Evolutionary conservation across 148 eudicot species (phyloP).

Genomic region (Nepenthes mirabilis): DNA sequence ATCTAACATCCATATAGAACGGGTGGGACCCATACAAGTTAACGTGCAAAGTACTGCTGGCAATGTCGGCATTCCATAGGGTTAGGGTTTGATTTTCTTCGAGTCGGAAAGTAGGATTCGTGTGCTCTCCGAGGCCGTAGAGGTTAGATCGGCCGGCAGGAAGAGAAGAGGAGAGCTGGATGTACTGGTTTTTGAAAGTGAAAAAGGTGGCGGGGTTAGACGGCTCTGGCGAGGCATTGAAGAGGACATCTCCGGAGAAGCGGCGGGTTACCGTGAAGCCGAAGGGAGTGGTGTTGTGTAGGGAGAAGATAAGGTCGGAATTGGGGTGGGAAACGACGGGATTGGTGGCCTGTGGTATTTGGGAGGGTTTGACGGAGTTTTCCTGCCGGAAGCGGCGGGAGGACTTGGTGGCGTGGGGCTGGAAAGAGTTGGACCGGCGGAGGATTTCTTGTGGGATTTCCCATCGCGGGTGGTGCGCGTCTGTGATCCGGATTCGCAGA

Average conservation of each 20-base stretch:
- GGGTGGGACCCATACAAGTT: slow-evolving; percentile 84
- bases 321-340: not conserved
- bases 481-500: slow-evolving; percentile 3
- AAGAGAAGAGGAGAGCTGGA: slow-evolving; percentile 58
- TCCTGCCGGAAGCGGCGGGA: not conserved
- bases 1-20: slow-evolving; percentile 40
- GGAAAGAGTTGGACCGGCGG: slow-evolving; percentile 8
- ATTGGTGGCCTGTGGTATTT: not conserved
- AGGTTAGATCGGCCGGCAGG: slow-evolving; percentile 39
- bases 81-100: slow-evolving; percentile 58
- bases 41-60: slow-evolving; percentile 25
- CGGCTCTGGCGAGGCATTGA: not conserved
- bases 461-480: not conserved
- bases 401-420: not conserved
- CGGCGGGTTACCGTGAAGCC: slow-evolving; percentile 47
- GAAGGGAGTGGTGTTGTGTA: slow-evolving; percentile 56
- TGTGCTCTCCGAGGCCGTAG: slow-evolving; percentile 79
- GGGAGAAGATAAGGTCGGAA: slow-evolving; percentile 59
- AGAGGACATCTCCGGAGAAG: slow-evolving; percentile 12
- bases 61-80: slow-evolving; percentile 58
- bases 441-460: slow-evolving; percentile 5
- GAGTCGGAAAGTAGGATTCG: slow-evolving; percentile 41
- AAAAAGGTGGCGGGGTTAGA: not conserved
- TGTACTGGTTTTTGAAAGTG: slow-evolving; percentile 64
- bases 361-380: not conserved